Conservation (phyloP, 1,139 yeast species). For the Blastobotrys arbuscula region DNA sequence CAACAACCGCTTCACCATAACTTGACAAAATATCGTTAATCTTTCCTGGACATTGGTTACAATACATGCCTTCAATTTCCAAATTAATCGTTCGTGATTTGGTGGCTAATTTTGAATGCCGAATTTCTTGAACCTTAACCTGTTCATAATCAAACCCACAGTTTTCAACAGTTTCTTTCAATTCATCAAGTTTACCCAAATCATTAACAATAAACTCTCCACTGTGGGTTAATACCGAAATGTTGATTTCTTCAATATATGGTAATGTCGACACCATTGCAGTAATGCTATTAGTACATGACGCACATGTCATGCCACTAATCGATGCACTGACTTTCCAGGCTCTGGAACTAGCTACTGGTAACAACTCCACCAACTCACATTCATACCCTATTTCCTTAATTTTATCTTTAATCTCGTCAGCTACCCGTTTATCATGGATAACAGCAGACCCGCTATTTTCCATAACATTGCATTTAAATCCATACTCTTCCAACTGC, state of each 20-base stretch:
- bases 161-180: conserved; percentile 7
- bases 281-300: conserved; percentile 56
- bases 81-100: conserved; percentile 51
- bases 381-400: conserved; percentile 56
- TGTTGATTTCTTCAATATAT: conserved; percentile 48
- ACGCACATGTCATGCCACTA: conserved; percentile 72
- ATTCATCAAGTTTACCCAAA: conserved; percentile 19
- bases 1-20: conserved; percentile 51
- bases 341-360: conserved; percentile 37
- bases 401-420: conserved; percentile 43
- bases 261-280: conserved; percentile 47
- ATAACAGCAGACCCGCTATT: conserved; percentile 32
- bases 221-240: conserved; percentile 54
- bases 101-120: conserved; percentile 19
- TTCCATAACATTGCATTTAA: conserved; percentile 35
- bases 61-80: conserved; percentile 62
- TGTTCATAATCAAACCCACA: conserved; percentile 46
- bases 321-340: conserved; percentile 54
- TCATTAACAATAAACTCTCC: conserved; percentile 50
- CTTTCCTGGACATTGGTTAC: conserved; percentile 56
- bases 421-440: conserved; percentile 46
- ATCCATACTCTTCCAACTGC: conserved; percentile 34
- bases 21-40: conserved; percentile 46
- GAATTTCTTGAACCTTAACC: conserved; percentile 19
- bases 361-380: conserved; percentile 53